Base-by-base conservation (phyloP, 192 early-diverging fungal species). In the Ambispora gerdemannii region DNA sequence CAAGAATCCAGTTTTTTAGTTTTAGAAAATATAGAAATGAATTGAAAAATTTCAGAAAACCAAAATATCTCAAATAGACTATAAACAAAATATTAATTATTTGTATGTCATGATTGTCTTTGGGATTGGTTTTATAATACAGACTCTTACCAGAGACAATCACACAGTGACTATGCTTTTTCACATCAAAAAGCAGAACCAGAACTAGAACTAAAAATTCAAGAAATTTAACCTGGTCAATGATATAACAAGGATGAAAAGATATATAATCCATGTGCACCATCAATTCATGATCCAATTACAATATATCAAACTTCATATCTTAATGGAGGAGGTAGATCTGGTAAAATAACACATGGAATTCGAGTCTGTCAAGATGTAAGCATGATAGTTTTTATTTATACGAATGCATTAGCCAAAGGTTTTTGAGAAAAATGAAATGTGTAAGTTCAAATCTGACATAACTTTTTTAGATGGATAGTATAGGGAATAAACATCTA, bases 351-450 rank as follows among this genome's bases (percentile, higher is more conserved):
- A 60, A 60, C 58, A 60, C 27, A 31, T 10, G 58, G 6, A 28
- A 60, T 60, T 60, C 3, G 27, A 60, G 32, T 60, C n/a, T 60
- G 25, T 60, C 25, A 60, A 60, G 27, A 60, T n/a, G n/a, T 28
- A 60, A 60, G 32, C 25, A 60, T 60, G 27, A 28, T 60, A 31
- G 32, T 28, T 28, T 60, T 60, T n/a, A 60, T 31, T 28, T n/a
- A 60, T 60, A 60, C 58, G 25, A 60, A 60, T 60, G 58, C 58
- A 60, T 60, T 60, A n/a, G 58, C 27, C 32, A 60, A 60, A 60
- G 27, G 32, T 28, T 60, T 60, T 28, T n/a, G 25, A 60, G 27
- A 60, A 28, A 28, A 60, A 8, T 34, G 27, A 31, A 28, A 60
- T 7, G 27, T 60, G 32, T 31, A 60, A 60, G 58, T n/a, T 28